These are phyloP conservation scores for Nectriaceae sp. DNA, from an alignment of 2,329 filamentous ascomycete genomes.

Conservation along the genomic window DNA sequence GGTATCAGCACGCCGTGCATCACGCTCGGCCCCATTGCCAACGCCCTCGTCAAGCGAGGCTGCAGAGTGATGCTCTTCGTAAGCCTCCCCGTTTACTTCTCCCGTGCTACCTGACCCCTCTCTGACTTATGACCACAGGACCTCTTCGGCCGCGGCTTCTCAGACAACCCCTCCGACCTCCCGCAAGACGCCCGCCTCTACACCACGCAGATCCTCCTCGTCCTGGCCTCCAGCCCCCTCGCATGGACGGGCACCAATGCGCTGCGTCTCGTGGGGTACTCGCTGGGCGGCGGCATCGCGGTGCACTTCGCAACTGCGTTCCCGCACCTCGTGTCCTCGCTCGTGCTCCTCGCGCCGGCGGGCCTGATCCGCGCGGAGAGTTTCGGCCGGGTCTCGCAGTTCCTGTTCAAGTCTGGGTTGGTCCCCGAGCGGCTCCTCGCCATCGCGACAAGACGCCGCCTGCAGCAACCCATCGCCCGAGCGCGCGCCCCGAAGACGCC, in stretches of 20 bases:
- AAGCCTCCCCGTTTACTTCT: slow-evolving; percentile 22
- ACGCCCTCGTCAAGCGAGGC: slow-evolving; percentile 65
- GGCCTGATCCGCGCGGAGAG: slow-evolving; percentile 67
- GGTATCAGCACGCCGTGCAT: slow-evolving; percentile 84
- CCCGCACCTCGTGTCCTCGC: slow-evolving; percentile 65
- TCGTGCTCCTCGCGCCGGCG: slow-evolving; percentile 77
- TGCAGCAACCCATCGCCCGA: slow-evolving; percentile 52
- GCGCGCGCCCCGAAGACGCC: slow-evolving; percentile 28
- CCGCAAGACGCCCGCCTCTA: slow-evolving; percentile 76
- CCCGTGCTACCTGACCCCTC: too few species aligned
- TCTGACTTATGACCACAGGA: too few species aligned
- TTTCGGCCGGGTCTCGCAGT: slow-evolving; percentile 50
- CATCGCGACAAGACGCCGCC: slow-evolving; percentile 47
- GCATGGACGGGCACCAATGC: slow-evolving; percentile 61
- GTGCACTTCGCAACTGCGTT: slow-evolving; percentile 74
- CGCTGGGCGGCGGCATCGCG: slow-evolving; percentile 77
- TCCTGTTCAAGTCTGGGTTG: slow-evolving; percentile 57
- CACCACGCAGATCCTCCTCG: slow-evolving; percentile 70
- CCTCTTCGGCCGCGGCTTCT: slow-evolving; percentile 70
- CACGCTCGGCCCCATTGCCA: slow-evolving; percentile 67
- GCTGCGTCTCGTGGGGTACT: slow-evolving; percentile 77
- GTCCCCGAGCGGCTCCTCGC: slow-evolving; percentile 55
- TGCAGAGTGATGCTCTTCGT: slow-evolving; percentile 81
- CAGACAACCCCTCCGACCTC: slow-evolving; percentile 63
- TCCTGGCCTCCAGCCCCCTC: slow-evolving; percentile 68